Evolutionary conservation across 2,329 filamentous ascomycete genomes (phyloP).

Genomic region (Alternaria postmessia): DNA sequence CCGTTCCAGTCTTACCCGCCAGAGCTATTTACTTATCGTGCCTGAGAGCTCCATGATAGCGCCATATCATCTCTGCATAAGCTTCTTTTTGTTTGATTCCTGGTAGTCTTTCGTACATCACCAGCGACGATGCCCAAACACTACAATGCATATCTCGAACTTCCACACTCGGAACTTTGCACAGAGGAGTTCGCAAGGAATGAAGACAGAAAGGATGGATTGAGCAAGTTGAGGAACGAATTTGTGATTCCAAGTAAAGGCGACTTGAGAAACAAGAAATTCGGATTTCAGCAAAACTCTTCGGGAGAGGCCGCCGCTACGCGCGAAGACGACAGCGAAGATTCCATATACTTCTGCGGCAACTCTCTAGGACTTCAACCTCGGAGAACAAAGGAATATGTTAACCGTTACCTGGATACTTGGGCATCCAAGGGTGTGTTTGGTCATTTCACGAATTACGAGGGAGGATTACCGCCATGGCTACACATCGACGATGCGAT

Average conservation of each 20-base stretch:
- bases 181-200: constrained; percentile 42
- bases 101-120: constrained; percentile 3
- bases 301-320: constrained; percentile 3
- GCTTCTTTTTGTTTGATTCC: not conserved
- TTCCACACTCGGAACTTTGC: constrained; percentile 32
- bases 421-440: constrained; percentile 87
- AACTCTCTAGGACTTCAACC: constrained; percentile 91
- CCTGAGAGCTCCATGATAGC: constrained; percentile 8
- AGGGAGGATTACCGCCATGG: constrained; percentile 75
- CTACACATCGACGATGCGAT: constrained; percentile 81
- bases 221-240: constrained; percentile 63
- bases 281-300: constrained; percentile 25
- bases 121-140: constrained; percentile 34
- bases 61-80: constrained; percentile 2
- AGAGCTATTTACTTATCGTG: constrained; percentile 14
- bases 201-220: constrained; percentile 50
- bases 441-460: constrained; percentile 78
- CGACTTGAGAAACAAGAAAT: constrained; percentile 71
- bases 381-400: constrained; percentile 68
- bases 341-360: constrained; percentile 82
- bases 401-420: constrained; percentile 78
- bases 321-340: constrained; percentile 47
- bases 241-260: constrained; percentile 80
- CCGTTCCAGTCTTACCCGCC: constrained; percentile 16
- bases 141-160: constrained; percentile 33